A percentile compares a stretch with the other conserved stretches of the same genome.
Conservation (phyloP, 2,329 filamentous ascomycete species). For the Zarea fungicola region DNA sequence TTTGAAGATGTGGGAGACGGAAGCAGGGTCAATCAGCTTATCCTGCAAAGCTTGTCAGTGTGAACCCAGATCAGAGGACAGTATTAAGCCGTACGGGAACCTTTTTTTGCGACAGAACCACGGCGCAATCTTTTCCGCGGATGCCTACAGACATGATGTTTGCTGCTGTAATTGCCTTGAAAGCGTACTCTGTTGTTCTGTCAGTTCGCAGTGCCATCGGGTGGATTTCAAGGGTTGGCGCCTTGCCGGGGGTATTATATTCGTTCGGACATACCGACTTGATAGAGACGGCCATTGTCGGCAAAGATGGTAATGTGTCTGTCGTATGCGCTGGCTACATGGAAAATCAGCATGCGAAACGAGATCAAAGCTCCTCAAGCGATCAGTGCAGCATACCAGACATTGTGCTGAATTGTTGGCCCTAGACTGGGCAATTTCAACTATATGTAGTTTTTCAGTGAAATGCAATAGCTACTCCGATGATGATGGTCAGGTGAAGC, state of each 20-base stretch:
- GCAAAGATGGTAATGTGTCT: slow-evolving; percentile 99
- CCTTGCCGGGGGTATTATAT: background rate
- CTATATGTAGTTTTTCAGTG: background rate
- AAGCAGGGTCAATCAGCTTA: slow-evolving; percentile 96
- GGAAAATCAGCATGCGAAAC: slow-evolving; percentile 22
- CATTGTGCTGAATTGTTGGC: slow-evolving; percentile 38
- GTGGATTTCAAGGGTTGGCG: slow-evolving; percentile 10
- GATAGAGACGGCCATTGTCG: slow-evolving; percentile 94
- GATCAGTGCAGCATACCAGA: slow-evolving; percentile 37
- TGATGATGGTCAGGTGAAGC: slow-evolving; percentile 20
- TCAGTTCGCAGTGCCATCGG: slow-evolving; percentile 11
- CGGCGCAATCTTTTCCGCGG: slow-evolving; percentile 92
- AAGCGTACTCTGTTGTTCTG: slow-evolving; percentile 83
- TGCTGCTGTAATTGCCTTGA: slow-evolving; percentile 98
- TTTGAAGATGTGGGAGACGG: slow-evolving; percentile 95
- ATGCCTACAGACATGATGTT: slow-evolving; percentile 98
- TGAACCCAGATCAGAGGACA: background rate
- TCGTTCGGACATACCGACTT: slow-evolving; percentile 76
- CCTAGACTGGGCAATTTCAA: slow-evolving; percentile 12
- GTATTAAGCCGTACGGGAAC: slow-evolving; percentile 69
- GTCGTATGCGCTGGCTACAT: slow-evolving; percentile 72
- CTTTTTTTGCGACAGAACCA: slow-evolving; percentile 98
- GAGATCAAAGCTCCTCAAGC: slow-evolving; percentile 18
- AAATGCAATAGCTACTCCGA: background rate
- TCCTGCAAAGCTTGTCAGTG: slow-evolving; percentile 55